phyloP scores from a whole-genome alignment of 2,329 filamentous ascomycete species.

The Aspergillus fumigatus region DNA sequence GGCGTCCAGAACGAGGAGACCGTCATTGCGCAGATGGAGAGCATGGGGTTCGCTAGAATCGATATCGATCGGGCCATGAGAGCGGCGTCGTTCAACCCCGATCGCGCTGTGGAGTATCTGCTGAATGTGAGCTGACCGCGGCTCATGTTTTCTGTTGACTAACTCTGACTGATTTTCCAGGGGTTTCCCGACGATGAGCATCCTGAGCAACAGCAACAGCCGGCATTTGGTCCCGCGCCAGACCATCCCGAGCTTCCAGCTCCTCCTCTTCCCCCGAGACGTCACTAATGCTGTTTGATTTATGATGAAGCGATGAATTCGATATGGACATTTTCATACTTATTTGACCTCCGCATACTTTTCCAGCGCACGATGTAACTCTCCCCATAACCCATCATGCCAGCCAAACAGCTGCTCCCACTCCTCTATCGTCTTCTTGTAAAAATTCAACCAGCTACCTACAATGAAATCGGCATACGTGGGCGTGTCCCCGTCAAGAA shows the following conservation, averaged over 20 bases:
- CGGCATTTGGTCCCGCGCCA: background rate
- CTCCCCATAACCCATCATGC: slow-evolving; percentile 5
- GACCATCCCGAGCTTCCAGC: background rate
- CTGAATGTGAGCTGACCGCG: background rate
- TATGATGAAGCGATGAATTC: background rate
- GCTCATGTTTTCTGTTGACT: background rate
- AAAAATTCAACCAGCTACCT: background rate
- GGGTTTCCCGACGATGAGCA: background rate
- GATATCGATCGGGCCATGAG: background rate
- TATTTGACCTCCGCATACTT: slow-evolving; percentile 5
- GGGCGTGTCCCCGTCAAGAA: background rate
- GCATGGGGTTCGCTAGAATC: background rate
- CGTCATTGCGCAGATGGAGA: background rate
- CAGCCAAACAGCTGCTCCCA: slow-evolving; percentile 6
- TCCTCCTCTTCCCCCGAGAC: background rate
- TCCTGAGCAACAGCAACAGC: background rate
- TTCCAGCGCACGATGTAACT: slow-evolving; percentile 6
- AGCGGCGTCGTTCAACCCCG: background rate
- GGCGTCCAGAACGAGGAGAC: background rate
- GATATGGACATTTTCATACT: background rate
- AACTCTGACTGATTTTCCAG: background rate
- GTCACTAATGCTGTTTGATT: background rate
- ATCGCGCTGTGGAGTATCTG: background rate
- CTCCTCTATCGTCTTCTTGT: slow-evolving; percentile 5
- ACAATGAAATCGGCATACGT: slow-evolving; percentile 5